Evolutionary conservation across 2,329 filamentous ascomycete species (phyloP), one percentile per base, ranked within the genome.

Genomic region (Fusarium tuaranense): DNA sequence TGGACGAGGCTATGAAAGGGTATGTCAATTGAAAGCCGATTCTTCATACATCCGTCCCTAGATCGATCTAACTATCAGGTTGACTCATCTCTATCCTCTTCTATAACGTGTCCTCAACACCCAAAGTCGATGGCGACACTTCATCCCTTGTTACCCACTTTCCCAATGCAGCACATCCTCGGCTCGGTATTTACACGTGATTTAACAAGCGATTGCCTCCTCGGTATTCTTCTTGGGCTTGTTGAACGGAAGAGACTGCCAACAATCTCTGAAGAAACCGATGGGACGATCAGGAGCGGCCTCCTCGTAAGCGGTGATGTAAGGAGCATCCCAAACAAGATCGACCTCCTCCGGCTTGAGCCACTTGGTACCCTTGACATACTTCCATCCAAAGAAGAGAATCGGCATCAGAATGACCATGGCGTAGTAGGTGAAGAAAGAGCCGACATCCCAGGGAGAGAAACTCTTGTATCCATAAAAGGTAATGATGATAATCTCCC

Each of bases 1-100:
- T 74, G 27, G 68, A 67, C 12, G 72, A 72, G 20, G 61, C 64
- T 12, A 53, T 58, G 51, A 67, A 59, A 38, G 59, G 41, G 13
- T 70, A 70, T n/a, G 27, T 70, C 60, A 63, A 34, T 46, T 59
- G 34, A 62, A 30, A 10, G 53, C 16, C 51, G 3, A 55, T 55
- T 48, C 14, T 27, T 27, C 8, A 27, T 18, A 16, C 8, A 27
- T 48, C 2, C 22, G 6, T 18, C 22, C 4, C 7, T 5, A 18
- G 5, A 48, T 25, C 7, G 2, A 10, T 5, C 44, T 25, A 18
- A 48, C 7, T 25, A 3, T 10, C 44, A 18, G 8, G 14, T 25
- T 7, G 10, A 9, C 14, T 48, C 14, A 27, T 48, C 22, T 48
- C 22, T 6, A 25, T 22, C 44, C 14, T 48, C 22, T 48, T 27